These are phyloP conservation scores for Boehmeria nivea DNA, from an alignment of 306 rosid species.

Conservation along the genomic window DNA sequence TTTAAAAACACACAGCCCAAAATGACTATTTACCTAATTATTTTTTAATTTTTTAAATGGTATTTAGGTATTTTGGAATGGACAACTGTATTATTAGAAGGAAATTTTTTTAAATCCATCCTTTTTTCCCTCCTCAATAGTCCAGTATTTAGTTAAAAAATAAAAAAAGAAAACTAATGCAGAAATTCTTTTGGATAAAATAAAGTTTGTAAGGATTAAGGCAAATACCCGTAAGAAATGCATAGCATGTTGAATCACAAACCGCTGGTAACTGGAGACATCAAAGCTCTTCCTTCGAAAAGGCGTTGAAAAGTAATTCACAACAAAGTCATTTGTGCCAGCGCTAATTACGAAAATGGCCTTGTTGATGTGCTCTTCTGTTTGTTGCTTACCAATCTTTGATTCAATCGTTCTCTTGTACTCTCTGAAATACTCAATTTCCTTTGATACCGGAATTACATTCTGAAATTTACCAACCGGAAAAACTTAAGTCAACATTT, in stretches of 20 bases:
- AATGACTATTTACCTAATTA: too few species aligned
- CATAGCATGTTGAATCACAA: constrained; percentile 38
- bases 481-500: too few species aligned
- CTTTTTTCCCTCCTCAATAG: too few species aligned
- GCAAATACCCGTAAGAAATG: constrained; percentile 45
- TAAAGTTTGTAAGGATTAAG: too few species aligned
- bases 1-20: too few species aligned
- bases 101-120: too few species aligned
- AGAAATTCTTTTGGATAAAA: background rate
- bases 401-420: constrained; percentile 38
- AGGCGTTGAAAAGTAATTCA: constrained; percentile 59
- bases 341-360: constrained; percentile 60
- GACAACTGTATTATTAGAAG: too few species aligned
- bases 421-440: constrained; percentile 54
- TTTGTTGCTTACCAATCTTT: constrained; percentile 36
- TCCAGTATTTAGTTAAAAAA: background rate
- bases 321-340: constrained; percentile 68
- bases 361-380: constrained; percentile 37
- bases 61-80: too few species aligned
- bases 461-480: too few species aligned
- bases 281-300: constrained; percentile 25
- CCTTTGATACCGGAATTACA: constrained; percentile 47
- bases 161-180: background rate
- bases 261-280: constrained; percentile 40
- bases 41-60: too few species aligned